Evolutionary conservation across 2,329 filamentous ascomycete genomes (phyloP).

Genomic region (Didymella pomorum): DNA sequence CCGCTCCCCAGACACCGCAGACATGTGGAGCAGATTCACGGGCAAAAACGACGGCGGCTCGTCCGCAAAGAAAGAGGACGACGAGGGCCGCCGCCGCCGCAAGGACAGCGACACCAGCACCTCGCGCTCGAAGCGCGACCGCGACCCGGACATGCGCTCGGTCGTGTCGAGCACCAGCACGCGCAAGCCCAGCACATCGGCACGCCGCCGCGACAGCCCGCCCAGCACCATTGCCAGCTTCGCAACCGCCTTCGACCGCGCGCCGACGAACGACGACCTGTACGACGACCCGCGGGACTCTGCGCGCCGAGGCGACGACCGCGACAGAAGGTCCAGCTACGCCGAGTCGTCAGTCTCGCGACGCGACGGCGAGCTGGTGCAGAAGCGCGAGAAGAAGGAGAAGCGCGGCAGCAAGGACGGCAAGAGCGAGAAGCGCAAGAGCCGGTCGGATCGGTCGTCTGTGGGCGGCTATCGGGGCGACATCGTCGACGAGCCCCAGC

Average conservation of each 20-base stretch:
- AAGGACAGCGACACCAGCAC: conserved; percentile 32
- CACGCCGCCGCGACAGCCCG: conserved; percentile 37
- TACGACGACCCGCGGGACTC: conserved; percentile 44
- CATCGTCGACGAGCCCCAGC: conserved; percentile 40
- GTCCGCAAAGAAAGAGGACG: conserved; percentile 35
- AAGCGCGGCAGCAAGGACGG: conserved; percentile 33
- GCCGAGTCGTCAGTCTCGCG: conserved; percentile 40
- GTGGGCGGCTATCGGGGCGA: conserved; percentile 43
- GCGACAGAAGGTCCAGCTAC: conserved; percentile 40
- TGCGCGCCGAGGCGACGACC: conserved; percentile 29
- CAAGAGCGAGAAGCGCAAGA: conserved; percentile 42
- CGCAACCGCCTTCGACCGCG: conserved; percentile 49
- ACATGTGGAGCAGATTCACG: conserved; percentile 51
- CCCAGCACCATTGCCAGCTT: conserved; percentile 50
- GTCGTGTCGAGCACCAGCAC: conserved; percentile 40
- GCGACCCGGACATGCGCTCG: conserved; percentile 40
- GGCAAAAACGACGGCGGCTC: conserved; percentile 49
- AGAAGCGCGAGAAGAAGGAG: conserved; percentile 25
- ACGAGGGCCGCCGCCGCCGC: conserved; percentile 39
- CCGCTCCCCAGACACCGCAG: conserved; percentile 14
- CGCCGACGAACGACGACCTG: conserved; percentile 39
- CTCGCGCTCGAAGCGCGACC: conserved; percentile 44
- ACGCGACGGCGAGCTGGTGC: conserved; percentile 37
- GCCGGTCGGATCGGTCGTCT: conserved; percentile 40
- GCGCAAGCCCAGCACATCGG: conserved; percentile 36